Percentiles rank a stretch among this genome's conserved stretches.
phyloP scores from a whole-genome alignment of 176 grass and related monocot species.

The Zea luxurians region DNA sequence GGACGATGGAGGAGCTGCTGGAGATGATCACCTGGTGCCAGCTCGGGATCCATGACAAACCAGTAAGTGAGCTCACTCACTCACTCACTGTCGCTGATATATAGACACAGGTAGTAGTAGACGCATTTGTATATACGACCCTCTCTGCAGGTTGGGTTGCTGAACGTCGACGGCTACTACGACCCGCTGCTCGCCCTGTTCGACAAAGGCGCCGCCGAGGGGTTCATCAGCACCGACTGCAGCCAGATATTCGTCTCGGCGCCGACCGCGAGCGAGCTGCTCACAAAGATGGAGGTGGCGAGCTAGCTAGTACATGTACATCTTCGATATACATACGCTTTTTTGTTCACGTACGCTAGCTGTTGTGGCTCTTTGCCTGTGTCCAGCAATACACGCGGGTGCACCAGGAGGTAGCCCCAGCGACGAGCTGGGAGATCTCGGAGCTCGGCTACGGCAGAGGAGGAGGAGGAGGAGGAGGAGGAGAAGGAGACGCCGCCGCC shows the following conservation, averaged over 20 bases:
- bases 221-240: conserved; percentile 75
- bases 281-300: conserved; percentile 82
- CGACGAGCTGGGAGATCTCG: conserved; percentile 64
- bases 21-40: conserved; percentile 97
- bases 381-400: conserved; percentile 59
- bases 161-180: conserved; percentile 92
- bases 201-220: conserved; percentile 65
- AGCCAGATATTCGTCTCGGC: conserved; percentile 68
- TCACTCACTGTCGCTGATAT: not conserved
- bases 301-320: not conserved
- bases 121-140: too few species aligned
- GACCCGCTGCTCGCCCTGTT: conserved; percentile 67
- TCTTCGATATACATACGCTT: too few species aligned
- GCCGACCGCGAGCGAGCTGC: conserved; percentile 56
- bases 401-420: conserved; percentile 63
- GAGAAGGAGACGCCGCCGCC: not conserved
- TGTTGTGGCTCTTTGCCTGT: not conserved
- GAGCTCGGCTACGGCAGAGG: conserved; percentile 54
- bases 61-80: conserved; percentile 42
- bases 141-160: conserved; percentile 56
- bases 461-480: too few species aligned
- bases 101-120: not conserved
- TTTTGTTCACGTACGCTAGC: too few species aligned
- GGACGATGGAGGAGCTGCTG: conserved; percentile 87
- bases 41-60: conserved; percentile 83